These are phyloP conservation scores for Martensiomyces pterosporus DNA, from an alignment of 192 early-diverging fungal genomes.

Conservation along the genomic window DNA sequence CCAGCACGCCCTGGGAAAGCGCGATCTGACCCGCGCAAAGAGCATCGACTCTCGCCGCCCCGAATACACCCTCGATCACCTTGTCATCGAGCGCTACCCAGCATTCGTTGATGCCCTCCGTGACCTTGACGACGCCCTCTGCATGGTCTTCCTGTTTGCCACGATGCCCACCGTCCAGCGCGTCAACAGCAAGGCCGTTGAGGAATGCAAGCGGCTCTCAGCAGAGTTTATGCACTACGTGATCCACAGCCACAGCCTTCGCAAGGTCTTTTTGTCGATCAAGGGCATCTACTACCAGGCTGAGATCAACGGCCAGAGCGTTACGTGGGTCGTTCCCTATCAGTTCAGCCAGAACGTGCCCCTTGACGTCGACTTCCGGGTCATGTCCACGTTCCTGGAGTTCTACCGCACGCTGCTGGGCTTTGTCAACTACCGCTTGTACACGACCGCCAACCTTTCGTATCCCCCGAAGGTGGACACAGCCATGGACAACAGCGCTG, in stretches of 20 bases:
- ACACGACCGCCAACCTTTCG: conserved; percentile 76
- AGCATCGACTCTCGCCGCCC: conserved; percentile 73
- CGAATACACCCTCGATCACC: conserved; percentile 84
- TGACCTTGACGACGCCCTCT: conserved; percentile 97
- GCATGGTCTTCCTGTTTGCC: conserved; percentile 91
- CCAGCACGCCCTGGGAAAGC: conserved; percentile 78
- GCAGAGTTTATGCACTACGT: conserved; percentile 94
- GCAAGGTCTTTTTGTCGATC: conserved; percentile 93
- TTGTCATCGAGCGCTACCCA: conserved; percentile 96
- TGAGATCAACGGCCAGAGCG: conserved; percentile 89
- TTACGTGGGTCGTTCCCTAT: conserved; percentile 96
- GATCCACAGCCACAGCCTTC: conserved; percentile 69
- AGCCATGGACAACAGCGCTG: conserved; percentile 37
- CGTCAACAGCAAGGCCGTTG: conserved; percentile 57
- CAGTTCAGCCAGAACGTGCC: conserved; percentile 89
- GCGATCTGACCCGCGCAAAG: conserved; percentile 73
- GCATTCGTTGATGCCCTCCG: conserved; percentile 88
- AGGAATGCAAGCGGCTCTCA: conserved; percentile 77
- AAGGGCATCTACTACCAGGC: conserved; percentile 99
- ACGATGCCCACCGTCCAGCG: conserved; percentile 73
- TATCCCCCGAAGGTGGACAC: conserved; percentile 87
- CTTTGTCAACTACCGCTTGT: conserved; percentile 95
- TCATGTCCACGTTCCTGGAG: conserved; percentile 96
- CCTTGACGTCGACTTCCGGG: conserved; percentile 90
- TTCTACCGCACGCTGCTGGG: conserved; percentile 89